Evolutionary conservation across 129 eudicot genomes (phyloP).

Genomic region (Centrapalus pauciflorus): DNA sequence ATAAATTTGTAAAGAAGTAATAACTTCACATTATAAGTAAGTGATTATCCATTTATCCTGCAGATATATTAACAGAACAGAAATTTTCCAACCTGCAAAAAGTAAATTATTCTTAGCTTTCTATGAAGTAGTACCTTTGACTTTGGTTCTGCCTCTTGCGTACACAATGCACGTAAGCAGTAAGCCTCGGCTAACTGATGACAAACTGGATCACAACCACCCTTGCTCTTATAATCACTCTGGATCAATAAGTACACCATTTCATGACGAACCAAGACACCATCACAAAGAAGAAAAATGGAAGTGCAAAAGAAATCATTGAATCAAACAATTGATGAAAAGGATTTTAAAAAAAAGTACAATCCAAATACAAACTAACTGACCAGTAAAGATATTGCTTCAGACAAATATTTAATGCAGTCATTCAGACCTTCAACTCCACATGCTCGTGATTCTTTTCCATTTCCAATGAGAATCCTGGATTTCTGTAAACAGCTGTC

Average conservation of each 20-base stretch:
- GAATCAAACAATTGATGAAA: background rate
- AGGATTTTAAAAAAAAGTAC: background rate
- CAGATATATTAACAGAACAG: too few relatives aligned
- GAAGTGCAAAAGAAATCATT: background rate
- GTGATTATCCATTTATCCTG: too few relatives aligned
- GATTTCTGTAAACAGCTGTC: conserved; percentile 47
- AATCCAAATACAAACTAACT: conserved; percentile 21
- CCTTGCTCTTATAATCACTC: conserved; percentile 29
- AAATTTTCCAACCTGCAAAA: conserved; percentile 3
- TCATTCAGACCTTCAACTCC: conserved; percentile 59
- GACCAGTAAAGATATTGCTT: conserved; percentile 60
- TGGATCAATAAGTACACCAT: conserved; percentile 28
- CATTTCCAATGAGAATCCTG: conserved; percentile 60
- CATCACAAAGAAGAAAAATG: background rate
- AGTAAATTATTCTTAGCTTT: conserved; percentile 40
- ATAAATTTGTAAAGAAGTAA: too few relatives aligned
- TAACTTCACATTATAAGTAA: too few relatives aligned
- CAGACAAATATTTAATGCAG: conserved; percentile 55
- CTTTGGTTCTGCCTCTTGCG: conserved; percentile 57
- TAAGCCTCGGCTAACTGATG: conserved; percentile 57
- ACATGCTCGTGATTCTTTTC: conserved; percentile 49
- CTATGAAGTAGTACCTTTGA: conserved; percentile 52
- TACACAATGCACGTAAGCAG: conserved; percentile 66
- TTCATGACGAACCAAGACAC: conserved; percentile 14
- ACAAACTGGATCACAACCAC: conserved; percentile 26